A percentile compares a stretch with the other conserved stretches of the same genome.
Evolutionary conservation across 2,329 filamentous ascomycete genomes (phyloP).

Genomic region (Colletotrichum sp.): DNA sequence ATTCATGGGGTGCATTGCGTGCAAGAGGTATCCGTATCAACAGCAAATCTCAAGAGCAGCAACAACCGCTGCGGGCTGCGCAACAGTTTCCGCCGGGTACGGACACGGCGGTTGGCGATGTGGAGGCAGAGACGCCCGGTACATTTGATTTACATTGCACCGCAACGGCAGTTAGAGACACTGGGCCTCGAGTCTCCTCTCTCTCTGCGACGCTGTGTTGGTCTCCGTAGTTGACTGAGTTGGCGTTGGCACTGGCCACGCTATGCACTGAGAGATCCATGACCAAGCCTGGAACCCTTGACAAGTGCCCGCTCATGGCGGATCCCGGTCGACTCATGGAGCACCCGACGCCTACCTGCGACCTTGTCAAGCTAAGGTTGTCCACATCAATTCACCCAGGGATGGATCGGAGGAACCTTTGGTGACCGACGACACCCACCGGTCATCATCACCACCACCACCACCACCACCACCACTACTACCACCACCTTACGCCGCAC

Average conservation of each 20-base stretch:
- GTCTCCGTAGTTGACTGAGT: neutral
- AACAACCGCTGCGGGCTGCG: neutral
- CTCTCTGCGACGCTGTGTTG: neutral
- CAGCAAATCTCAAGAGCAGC: neutral
- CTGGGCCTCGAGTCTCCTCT: neutral
- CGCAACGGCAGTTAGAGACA: constrained; percentile 10
- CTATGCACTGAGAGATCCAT: neutral
- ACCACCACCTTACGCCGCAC: neutral
- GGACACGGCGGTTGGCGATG: constrained; percentile 13
- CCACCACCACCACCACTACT: neutral
- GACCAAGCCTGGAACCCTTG: neutral
- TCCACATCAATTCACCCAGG: neutral
- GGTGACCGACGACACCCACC: neutral
- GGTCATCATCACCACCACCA: neutral
- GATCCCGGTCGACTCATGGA: neutral
- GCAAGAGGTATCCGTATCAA: neutral
- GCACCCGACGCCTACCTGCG: neutral
- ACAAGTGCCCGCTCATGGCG: neutral
- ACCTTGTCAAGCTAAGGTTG: neutral
- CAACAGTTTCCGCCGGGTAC: neutral
- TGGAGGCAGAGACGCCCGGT: constrained; percentile 5
- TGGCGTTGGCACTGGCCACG: neutral
- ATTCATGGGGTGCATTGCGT: neutral
- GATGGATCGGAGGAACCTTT: neutral
- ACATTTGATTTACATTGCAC: constrained; percentile 9